Percentiles rank a stretch among this genome's conserved stretches.
Conservation (phyloP, 2,329 filamentous ascomycete genomes). For the Fusarium sp. region DNA sequence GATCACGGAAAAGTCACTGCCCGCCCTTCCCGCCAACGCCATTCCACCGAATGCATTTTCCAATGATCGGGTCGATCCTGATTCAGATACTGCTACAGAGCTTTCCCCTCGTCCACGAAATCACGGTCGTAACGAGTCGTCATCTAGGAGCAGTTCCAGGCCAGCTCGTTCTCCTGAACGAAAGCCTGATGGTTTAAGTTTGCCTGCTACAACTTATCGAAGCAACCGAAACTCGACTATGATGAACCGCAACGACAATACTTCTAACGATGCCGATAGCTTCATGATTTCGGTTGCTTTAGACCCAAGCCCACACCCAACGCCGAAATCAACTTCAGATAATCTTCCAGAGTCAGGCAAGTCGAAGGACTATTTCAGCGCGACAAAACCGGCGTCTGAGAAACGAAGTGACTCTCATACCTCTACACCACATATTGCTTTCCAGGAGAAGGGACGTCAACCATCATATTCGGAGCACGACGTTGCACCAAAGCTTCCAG, state of each 20-base stretch:
- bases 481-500: conserved; percentile 58
- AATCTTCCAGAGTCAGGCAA: conserved; percentile 55
- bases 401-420: conserved; percentile 60
- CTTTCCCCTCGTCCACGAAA: conserved; percentile 70
- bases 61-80: conserved; percentile 65
- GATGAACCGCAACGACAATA: conserved; percentile 59
- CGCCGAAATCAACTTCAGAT: conserved; percentile 64
- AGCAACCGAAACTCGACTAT: conserved; percentile 79
- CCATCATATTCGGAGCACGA: conserved; percentile 64
- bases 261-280: conserved; percentile 67
- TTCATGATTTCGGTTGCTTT: conserved; percentile 81
- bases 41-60: conserved; percentile 70
- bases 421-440: conserved; percentile 88
- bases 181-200: conserved; percentile 68
- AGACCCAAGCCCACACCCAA: conserved; percentile 71
- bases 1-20: conserved; percentile 90
- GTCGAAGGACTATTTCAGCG: conserved; percentile 67
- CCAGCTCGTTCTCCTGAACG: conserved; percentile 66
- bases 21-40: conserved; percentile 84
- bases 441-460: conserved; percentile 80
- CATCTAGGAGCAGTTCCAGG: conserved; percentile 63
- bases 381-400: conserved; percentile 55
- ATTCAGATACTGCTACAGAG: conserved; percentile 75
- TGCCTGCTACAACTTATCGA: conserved; percentile 81
- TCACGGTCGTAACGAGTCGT: conserved; percentile 62